These are phyloP conservation scores for Biscogniauxia sp. DNA, from an alignment of 2,329 filamentous ascomycete species.

Conservation along the genomic window DNA sequence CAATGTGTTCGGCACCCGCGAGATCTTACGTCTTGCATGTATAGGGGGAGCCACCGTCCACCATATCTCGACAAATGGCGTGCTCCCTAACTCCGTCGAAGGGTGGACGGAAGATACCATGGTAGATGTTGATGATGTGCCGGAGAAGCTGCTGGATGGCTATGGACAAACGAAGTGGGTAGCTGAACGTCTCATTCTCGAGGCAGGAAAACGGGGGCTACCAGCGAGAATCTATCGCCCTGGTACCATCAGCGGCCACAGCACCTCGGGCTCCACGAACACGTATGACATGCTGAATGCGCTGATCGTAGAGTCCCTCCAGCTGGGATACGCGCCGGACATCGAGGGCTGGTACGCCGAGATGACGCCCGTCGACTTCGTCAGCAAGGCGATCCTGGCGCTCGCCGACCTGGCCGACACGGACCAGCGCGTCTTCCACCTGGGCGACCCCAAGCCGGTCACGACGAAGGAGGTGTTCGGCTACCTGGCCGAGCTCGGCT, in stretches of 20 bases:
- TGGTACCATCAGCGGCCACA: constrained; percentile 78
- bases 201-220: constrained; percentile 66
- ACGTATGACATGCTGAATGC: constrained; percentile 76
- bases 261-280: constrained; percentile 70
- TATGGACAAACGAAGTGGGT: constrained; percentile 84
- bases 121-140: constrained; percentile 66
- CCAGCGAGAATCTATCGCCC: constrained; percentile 70
- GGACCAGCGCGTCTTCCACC: constrained; percentile 67
- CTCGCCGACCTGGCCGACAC: constrained; percentile 62
- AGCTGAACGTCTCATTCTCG: constrained; percentile 70
- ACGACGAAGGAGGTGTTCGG: constrained; percentile 65
- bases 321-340: constrained; percentile 67
- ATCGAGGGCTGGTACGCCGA: constrained; percentile 75
- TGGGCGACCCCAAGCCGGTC: constrained; percentile 71
- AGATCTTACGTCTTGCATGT: constrained; percentile 69
- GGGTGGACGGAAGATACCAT: constrained; percentile 71
- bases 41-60: constrained; percentile 69
- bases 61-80: constrained; percentile 78
- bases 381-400: constrained; percentile 70
- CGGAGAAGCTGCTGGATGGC: constrained; percentile 66
- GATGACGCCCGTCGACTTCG: constrained; percentile 83
- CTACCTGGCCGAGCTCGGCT: constrained; percentile 64
- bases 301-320: constrained; percentile 72
- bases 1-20: constrained; percentile 76
- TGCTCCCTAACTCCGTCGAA: constrained; percentile 66